Percentiles rank a stretch among this genome's conserved stretches.
Conservation (phyloP, 129 eudicot genomes). For the Saposhnikovia divaricata region DNA sequence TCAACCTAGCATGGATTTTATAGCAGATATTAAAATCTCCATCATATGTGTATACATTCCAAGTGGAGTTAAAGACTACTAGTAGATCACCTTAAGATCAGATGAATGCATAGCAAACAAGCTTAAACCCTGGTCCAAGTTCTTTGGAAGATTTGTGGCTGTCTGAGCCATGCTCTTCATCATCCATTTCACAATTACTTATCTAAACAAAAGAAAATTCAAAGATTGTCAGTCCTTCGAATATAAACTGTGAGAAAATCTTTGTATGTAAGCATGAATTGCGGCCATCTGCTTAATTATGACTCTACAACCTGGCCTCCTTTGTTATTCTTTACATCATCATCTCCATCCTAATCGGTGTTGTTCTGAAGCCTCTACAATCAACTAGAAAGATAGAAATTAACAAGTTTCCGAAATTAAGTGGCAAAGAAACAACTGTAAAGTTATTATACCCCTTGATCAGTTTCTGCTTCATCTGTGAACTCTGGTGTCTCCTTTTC, state of each 20-base stretch:
- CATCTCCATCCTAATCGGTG: constrained; percentile 31
- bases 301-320: neutral
- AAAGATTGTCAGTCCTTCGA: neutral
- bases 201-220: neutral
- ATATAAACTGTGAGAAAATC: neutral
- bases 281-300: neutral
- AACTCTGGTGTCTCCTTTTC: constrained; percentile 25
- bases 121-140: constrained; percentile 18
- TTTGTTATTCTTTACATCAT: constrained; percentile 17
- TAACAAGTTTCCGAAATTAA: neutral
- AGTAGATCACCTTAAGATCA: neutral
- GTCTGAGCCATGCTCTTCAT: constrained; percentile 6
- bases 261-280: neutral
- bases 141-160: constrained; percentile 6
- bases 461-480: constrained; percentile 23
- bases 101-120: constrained; percentile 21
- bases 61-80: neutral
- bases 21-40: too few species aligned
- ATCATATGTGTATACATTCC: neutral
- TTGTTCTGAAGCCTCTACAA: constrained; percentile 20
- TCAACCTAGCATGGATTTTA: neutral
- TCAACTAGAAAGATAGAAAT: constrained; percentile 1
- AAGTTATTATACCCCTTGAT: constrained; percentile 23
- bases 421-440: neutral
- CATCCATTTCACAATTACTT: neutral